A percentile compares a stretch with the other conserved stretches of the same genome.
Evolutionary conservation across 75 land plant genomes (phyloP).

Genomic region (Isoetes taiwanensis): DNA sequence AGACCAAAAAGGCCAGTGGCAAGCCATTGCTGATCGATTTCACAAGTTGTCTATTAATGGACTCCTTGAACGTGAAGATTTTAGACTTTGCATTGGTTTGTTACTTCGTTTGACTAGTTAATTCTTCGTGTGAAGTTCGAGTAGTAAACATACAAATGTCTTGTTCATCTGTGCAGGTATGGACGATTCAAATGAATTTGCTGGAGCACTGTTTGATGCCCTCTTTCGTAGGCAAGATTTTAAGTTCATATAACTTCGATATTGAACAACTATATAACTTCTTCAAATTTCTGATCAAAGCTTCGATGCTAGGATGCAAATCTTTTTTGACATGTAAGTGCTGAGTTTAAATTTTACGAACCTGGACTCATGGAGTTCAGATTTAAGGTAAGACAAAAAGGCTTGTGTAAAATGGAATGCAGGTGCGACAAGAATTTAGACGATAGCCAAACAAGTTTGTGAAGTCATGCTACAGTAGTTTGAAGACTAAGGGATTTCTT

Average conservation of each 20-base stretch:
- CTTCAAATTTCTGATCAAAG: conserved; percentile 19
- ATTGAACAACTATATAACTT: conserved; percentile 14
- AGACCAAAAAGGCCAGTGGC: conserved; percentile 9
- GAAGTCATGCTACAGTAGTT: too few species aligned
- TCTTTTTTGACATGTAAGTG: conserved; percentile 27
- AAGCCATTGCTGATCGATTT: conserved; percentile 9
- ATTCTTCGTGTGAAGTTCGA: too few species aligned
- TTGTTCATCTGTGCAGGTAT: too few species aligned
- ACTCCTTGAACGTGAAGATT: conserved; percentile 6
- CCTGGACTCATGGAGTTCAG: too few species aligned
- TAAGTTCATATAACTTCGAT: not conserved
- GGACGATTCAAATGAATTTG: conserved; percentile 25
- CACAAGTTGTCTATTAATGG: conserved; percentile 14
- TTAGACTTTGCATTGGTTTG: conserved; percentile 14
- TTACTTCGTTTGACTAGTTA: too few species aligned
- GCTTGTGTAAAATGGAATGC: too few species aligned
- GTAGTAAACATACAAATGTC: too few species aligned
- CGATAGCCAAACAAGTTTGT: too few species aligned
- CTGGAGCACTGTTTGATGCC: conserved; percentile 19
- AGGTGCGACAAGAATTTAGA: conserved; percentile 27
- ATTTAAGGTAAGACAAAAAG: too few species aligned
- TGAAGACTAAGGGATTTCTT: too few species aligned
- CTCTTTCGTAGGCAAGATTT: conserved; percentile 12
- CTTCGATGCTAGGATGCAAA: conserved; percentile 24
- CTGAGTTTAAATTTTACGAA: too few species aligned